phyloP scores from a whole-genome alignment of 176 grass and related monocot genomes.

The Raddia distichophylla region DNA sequence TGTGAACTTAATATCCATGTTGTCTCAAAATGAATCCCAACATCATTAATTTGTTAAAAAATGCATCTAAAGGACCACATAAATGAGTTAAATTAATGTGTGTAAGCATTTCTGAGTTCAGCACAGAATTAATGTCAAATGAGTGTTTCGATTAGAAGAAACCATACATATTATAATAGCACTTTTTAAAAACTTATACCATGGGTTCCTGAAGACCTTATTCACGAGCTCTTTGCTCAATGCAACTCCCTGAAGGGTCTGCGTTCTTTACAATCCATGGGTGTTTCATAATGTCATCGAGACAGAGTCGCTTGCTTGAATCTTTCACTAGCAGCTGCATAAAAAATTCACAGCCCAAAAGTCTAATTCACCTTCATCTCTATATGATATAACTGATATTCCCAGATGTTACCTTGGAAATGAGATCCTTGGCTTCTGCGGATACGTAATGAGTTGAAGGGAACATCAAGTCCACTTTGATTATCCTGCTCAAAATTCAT shows the following conservation, averaged over 20 bases:
- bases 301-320: conserved; percentile 77
- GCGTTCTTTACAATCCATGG: conserved; percentile 85
- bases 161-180: not conserved
- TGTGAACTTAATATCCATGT: not conserved
- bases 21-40: not conserved
- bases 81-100: not conserved
- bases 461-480: conserved; percentile 79
- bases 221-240: conserved; percentile 23
- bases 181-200: conserved; percentile 22
- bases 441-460: conserved; percentile 65
- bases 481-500: conserved; percentile 70
- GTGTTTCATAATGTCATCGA: conserved; percentile 82
- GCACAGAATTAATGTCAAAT: not conserved
- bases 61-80: not conserved
- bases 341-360: conserved; percentile 3
- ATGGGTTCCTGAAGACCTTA: conserved; percentile 9
- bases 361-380: not conserved
- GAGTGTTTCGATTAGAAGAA: not conserved
- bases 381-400: not conserved
- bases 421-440: conserved; percentile 83
- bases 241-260: conserved; percentile 77
- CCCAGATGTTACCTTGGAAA: conserved; percentile 64
- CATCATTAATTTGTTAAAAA: not conserved
- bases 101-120: conserved; percentile 2
- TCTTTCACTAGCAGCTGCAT: conserved; percentile 91